A percentile compares a stretch with the other conserved stretches of the same genome.
These are phyloP conservation scores for Elsinoe fawcettii DNA, from an alignment of 2,329 filamentous ascomycete species.

Conservation along the genomic window DNA sequence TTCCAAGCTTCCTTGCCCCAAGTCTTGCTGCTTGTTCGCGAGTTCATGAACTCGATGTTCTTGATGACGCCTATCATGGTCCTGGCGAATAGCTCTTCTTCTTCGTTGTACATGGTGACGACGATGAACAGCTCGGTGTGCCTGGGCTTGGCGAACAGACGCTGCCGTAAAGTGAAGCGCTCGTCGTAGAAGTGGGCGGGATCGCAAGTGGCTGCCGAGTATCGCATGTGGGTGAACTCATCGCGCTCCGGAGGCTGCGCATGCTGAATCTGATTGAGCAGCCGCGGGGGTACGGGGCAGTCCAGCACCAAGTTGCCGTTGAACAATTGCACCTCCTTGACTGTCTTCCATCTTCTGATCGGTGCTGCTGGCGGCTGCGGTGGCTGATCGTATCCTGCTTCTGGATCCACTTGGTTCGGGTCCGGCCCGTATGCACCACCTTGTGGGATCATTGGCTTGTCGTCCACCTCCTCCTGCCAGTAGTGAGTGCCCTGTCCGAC, in stretches of 20 bases:
- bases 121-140: slow-evolving; percentile 95
- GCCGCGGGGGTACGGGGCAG: slow-evolving; percentile 82
- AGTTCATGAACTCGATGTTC: slow-evolving; percentile 98
- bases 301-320: slow-evolving; percentile 94
- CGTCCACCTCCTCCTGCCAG: slow-evolving; percentile 60
- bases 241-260: slow-evolving; percentile 73
- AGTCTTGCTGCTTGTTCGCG: slow-evolving; percentile 83
- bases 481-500: slow-evolving; percentile 36
- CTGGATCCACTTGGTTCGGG: slow-evolving; percentile 36
- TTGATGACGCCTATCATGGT: slow-evolving; percentile 98
- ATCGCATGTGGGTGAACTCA: slow-evolving; percentile 84
- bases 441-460: slow-evolving; percentile 66
- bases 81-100: slow-evolving; percentile 88
- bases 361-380: slow-evolving; percentile 50
- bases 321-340: slow-evolving; percentile 96
- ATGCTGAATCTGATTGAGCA: slow-evolving; percentile 82
- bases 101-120: slow-evolving; percentile 98
- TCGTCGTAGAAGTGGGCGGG: slow-evolving; percentile 79
- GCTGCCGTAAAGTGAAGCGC: slow-evolving; percentile 85
- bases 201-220: slow-evolving; percentile 90
- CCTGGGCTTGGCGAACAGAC: slow-evolving; percentile 81
- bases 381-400: slow-evolving; percentile 34
- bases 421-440: slow-evolving; percentile 56
- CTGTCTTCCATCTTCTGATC: slow-evolving; percentile 91
- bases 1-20: slow-evolving; percentile 99